Evolutionary conservation across 345 rosid genomes (phyloP).

Genomic region (Populus alba): DNA sequence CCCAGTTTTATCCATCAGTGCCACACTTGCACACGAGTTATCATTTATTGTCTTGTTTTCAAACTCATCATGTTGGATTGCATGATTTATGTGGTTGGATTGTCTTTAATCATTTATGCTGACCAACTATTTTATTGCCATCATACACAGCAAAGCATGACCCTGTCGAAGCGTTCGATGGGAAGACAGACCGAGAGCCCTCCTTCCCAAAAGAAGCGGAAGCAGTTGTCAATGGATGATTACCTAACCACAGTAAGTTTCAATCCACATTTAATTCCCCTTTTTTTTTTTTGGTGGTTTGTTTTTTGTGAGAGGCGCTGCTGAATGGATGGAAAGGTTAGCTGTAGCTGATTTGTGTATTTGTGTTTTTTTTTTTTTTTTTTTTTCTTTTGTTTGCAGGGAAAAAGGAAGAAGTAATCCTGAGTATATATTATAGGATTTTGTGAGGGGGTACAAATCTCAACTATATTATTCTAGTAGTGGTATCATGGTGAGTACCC

Average conservation of each 20-base stretch:
- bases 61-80: not conserved
- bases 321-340: no score
- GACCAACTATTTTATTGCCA: not conserved
- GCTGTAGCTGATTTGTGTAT: not conserved
- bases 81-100: not conserved
- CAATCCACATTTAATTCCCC: not conserved
- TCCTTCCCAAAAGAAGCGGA: slow-evolving; percentile 58
- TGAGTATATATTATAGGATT: not conserved
- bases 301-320: not conserved
- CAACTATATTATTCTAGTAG: no score
- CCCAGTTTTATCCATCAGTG: not conserved
- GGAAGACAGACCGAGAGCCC: slow-evolving; percentile 76
- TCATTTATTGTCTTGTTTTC: not conserved
- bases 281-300: not conserved
- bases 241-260: slow-evolving; percentile 51
- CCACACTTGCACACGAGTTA: not conserved
- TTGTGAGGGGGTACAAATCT: not conserved
- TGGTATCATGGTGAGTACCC: not conserved
- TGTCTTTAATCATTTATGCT: not conserved
- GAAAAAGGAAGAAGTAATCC: slow-evolving; percentile 61
- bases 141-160: slow-evolving; percentile 41
- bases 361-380: not conserved
- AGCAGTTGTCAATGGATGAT: slow-evolving; percentile 86
- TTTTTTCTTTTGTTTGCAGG: slow-evolving; percentile 35
- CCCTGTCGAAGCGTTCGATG: slow-evolving; percentile 66